Evolutionary conservation across 2,329 filamentous ascomycete genomes (phyloP), one percentile per base, ranked within the genome.

Genomic region (Periglandula ipomoeae): DNA sequence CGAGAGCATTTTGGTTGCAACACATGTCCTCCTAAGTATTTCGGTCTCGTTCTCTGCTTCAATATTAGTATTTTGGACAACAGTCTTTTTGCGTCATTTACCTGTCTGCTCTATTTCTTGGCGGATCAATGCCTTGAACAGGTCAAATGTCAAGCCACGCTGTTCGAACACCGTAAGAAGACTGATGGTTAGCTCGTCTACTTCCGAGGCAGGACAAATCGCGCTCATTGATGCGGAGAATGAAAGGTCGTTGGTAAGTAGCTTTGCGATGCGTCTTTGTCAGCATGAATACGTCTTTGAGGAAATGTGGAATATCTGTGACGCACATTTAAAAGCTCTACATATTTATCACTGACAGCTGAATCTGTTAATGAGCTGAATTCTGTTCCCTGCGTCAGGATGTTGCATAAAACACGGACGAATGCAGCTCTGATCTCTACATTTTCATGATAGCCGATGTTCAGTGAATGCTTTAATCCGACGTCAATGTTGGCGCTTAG

Each of bases 401-500:
- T 85, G 59, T 85, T 85, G 59, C 81, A 84, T 5, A 86, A 70
- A 15, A 86, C 82, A 54, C 81, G 82, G 51, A 86, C 76, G 58
- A 86, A 85, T 2, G 82, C 82, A 5, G 81, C 84, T 46, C 82
- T 74, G 50, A 85, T 84, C 55, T 85, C 81, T 27, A 82, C 69
- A 56, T 84, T 84, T 56, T 84, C 81, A 56, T 86, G 81, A 58
- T 86, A 86, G 11, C 82, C 82, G 51, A 86, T 84, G 52, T 78
- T 81, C 13, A 86, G 65, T 2, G 81, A 85, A 59, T 85, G 81
- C 59, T 86, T 85, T 43, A 86, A 65, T 3, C 82, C 82, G 34
- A 86, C 81, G 55, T 86, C 82, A 27, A 86, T 84, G 54, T 86
- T 86, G 3, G 82, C 81, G 57, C 82, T 85, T 7, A 86, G 66